Base-by-base conservation (phyloP, 2,329 filamentous ascomycete genomes). In the Bisporella sp. region DNA sequence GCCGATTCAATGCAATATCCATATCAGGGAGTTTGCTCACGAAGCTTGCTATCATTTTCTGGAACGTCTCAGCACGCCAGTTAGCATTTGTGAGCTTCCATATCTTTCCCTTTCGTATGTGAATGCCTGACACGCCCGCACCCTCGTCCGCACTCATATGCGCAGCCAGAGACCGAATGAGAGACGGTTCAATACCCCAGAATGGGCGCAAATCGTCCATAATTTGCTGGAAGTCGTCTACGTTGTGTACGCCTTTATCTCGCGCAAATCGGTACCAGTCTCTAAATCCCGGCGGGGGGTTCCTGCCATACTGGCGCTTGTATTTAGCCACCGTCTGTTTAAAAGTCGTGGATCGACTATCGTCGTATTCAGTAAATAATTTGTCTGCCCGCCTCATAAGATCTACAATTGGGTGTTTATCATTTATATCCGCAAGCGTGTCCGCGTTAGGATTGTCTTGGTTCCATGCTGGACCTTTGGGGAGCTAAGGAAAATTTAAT, bases 171-270 rank as follows among this genome's bases (percentile, higher is more conserved):
- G 70, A 57, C 33, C 67, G 58, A 35, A 69, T 65, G 2, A 59
- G 57, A 5, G 55, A 48, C 6, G 68, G 67, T 13, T 66, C 59
- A 3, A 69, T 53, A 30, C 60, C 78, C 80, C 79, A 84, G 59
- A 79, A 82, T 2, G 81, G 81, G 43, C 75, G 69, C 48, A 84
- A 59, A 60, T 85, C 81, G 55, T 81, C 75, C 67, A 82, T 80
- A 51, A 84, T 79, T 52, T 80, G 78, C 59, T 82, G 77, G 66
- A 82, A 84, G 48, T 81, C 76, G 59, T 84, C 81, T 39, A 84
- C 71, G 7, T 83, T 69, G 49, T 82, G 65, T n/a, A 77, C 74
- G 35, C 78, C 67, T 41, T 69, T 69, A 30, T 75, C 68, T 21
- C 66, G 58, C 5, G 81, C 80, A 50, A 77, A 79, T 32, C 69